Evolutionary conservation across 2,329 filamentous ascomycete genomes (phyloP).

Genomic region (Aspergillus sojae): DNA sequence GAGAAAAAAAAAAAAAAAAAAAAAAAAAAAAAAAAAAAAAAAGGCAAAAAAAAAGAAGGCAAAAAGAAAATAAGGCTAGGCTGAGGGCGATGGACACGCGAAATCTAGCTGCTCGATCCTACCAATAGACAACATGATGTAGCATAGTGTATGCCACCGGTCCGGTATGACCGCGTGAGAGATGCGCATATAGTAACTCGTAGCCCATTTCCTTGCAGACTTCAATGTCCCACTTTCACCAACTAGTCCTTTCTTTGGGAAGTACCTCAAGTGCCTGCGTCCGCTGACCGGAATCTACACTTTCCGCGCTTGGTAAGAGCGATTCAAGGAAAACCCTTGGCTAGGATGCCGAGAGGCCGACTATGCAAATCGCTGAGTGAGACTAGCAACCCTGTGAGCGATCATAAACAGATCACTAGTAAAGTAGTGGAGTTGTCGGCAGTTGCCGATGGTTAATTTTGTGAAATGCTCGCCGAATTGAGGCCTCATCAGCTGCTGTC

Average conservation of each 20-base stretch:
- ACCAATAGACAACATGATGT: neutral
- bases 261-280: neutral
- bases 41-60: neutral
- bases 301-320: neutral
- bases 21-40: neutral
- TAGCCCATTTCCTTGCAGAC: neutral
- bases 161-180: neutral
- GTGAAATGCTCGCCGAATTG: neutral
- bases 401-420: neutral
- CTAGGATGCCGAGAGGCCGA: neutral
- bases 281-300: neutral
- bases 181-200: no score
- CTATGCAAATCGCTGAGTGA: neutral
- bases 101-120: neutral
- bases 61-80: neutral
- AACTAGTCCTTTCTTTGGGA: neutral
- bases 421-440: neutral
- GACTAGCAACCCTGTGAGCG: neutral
- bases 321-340: neutral
- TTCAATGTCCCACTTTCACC: neutral
- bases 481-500: conserved; percentile 18
- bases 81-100: neutral
- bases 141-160: neutral
- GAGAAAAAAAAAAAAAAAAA: neutral
- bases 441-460: neutral